Evolutionary conservation across 495 filamentous ascomycete genomes (phyloP).

Genomic region (Aspergillus affinis): DNA sequence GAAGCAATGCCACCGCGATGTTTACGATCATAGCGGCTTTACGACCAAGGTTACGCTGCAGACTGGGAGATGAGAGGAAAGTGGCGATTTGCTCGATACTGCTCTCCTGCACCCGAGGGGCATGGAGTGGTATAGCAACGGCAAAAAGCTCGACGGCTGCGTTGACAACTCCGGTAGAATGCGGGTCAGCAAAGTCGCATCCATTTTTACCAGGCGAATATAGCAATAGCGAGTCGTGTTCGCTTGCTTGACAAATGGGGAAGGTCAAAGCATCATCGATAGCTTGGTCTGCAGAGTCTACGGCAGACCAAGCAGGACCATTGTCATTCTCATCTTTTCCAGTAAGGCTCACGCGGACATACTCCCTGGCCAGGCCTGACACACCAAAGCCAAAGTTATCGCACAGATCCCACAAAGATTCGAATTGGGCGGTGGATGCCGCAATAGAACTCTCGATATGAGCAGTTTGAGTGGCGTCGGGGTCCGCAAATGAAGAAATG

Average conservation of each 20-base stretch:
- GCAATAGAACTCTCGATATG: constrained; percentile 91
- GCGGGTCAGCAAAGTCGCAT: constrained; percentile 67
- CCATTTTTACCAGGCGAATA: constrained; percentile 58
- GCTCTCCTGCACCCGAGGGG: constrained; percentile 90
- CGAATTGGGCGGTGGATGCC: constrained; percentile 84
- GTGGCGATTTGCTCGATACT: constrained; percentile 90
- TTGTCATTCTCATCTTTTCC: constrained; percentile 63
- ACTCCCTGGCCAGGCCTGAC: constrained; percentile 77
- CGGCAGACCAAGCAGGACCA: constrained; percentile 59
- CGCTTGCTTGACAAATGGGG: constrained; percentile 77
- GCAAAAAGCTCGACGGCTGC: constrained; percentile 91
- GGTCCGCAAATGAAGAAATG: constrained; percentile 88
- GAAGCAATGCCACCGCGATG: constrained; percentile 76
- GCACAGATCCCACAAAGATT: constrained; percentile 89
- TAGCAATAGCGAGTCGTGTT: constrained; percentile 84
- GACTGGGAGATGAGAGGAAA: constrained; percentile 70
- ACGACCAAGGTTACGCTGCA: constrained; percentile 84
- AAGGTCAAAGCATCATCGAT: constrained; percentile 70
- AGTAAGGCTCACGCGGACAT: constrained; percentile 67
- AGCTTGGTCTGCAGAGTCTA: constrained; percentile 61
- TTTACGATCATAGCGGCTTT: constrained; percentile 91
- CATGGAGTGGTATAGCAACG: constrained; percentile 82
- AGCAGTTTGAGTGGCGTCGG: constrained; percentile 79
- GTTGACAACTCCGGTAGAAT: constrained; percentile 90
- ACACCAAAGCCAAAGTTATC: constrained; percentile 95